Percentiles rank a stretch among this genome's conserved stretches.
These are phyloP conservation scores for Exophiala sp. DNA, from an alignment of 2,329 filamentous ascomycete species.

Conservation along the genomic window DNA sequence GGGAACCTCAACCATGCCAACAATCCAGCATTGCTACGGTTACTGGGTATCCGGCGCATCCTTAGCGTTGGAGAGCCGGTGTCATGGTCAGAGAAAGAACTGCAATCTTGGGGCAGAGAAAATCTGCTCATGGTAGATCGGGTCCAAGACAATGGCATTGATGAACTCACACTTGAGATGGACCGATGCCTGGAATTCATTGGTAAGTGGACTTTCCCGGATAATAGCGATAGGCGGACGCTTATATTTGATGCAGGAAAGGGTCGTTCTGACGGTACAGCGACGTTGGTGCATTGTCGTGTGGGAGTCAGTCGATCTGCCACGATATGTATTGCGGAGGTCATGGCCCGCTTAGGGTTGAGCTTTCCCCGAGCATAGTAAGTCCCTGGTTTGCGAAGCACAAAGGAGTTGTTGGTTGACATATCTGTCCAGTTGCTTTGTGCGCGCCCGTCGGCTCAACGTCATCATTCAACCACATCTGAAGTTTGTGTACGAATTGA, in stretches of 20 bases:
- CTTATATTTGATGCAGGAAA: constrained; percentile 54
- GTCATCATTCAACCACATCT: constrained; percentile 98
- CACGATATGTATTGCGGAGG: constrained; percentile 97
- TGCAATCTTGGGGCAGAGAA: constrained; percentile 66
- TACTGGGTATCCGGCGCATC: constrained; percentile 78
- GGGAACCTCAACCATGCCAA: constrained; percentile 92
- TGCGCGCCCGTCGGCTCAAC: constrained; percentile 83
- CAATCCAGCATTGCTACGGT: constrained; percentile 73
- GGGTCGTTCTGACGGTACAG: constrained; percentile 68
- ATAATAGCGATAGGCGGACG: constrained; percentile 1
- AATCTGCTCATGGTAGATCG: constrained; percentile 76
- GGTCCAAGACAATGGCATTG: constrained; percentile 95
- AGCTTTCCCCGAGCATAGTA: constrained; percentile 86
- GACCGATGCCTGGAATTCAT: constrained; percentile 83
- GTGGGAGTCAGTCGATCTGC: constrained; percentile 93
- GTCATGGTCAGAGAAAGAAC: constrained; percentile 67
- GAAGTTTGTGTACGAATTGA: constrained; percentile 85
- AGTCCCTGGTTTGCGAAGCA: constrained; percentile 30
- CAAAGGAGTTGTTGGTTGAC: neutral
- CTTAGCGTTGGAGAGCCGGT: constrained; percentile 88
- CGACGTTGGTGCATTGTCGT: constrained; percentile 90
- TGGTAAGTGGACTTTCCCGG: constrained; percentile 53
- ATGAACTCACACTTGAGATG: constrained; percentile 82
- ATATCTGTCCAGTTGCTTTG: constrained; percentile 61
- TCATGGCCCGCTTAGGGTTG: constrained; percentile 75